Conservation (phyloP, 345 rosid genomes). For the Lepidium didymum region DNA sequence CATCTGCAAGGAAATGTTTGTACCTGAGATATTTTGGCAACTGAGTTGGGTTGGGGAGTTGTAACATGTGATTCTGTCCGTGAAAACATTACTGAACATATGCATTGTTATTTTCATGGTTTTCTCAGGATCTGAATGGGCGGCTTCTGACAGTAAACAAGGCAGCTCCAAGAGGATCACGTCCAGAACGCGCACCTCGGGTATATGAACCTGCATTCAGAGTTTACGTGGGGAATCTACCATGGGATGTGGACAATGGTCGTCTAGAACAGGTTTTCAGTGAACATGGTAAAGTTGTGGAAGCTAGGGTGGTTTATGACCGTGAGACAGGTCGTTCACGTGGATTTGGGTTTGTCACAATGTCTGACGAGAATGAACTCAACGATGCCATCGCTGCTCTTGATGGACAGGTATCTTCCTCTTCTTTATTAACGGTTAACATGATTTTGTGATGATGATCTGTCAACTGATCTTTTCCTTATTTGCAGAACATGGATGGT, state of each 20-base stretch:
- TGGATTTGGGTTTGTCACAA: conserved; percentile 88
- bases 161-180: conserved; percentile 82
- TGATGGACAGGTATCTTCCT: conserved; percentile 67
- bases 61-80: background rate
- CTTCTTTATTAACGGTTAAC: background rate
- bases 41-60: background rate
- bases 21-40: background rate
- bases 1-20: background rate
- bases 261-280: conserved; percentile 81
- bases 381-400: conserved; percentile 89
- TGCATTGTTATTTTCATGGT: background rate
- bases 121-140: conserved; percentile 61
- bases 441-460: background rate
- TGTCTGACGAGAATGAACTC: conserved; percentile 69
- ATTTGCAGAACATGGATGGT: conserved; percentile 74
- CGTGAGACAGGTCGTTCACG: conserved; percentile 92
- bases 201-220: conserved; percentile 41
- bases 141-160: conserved; percentile 73
- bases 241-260: conserved; percentile 73
- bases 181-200: conserved; percentile 57
- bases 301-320: conserved; percentile 73
- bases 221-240: conserved; percentile 79
- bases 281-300: conserved; percentile 80
- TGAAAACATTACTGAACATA: background rate
- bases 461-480: background rate